Evolutionary conservation across 805 yeast species (phyloP), one percentile per base, ranked within the genome.

Genomic region (Pichia californica): DNA sequence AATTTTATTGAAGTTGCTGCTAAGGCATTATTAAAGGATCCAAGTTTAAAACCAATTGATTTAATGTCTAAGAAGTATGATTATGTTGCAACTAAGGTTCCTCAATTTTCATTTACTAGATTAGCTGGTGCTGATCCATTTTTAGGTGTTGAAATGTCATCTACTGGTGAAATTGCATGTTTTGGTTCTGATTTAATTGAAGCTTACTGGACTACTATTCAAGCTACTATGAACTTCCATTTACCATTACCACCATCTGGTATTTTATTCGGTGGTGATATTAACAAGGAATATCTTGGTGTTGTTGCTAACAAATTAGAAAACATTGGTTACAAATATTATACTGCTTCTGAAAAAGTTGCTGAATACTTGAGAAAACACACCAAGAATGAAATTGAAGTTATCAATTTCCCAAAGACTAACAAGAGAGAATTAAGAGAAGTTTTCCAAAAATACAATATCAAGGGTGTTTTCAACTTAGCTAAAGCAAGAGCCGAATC

Each of bases 111-210:
- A 7, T 93, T 93, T 73, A 89, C 98, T 31, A 82, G 99, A 71
- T 75, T 93, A 59, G 97, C 98, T 16, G 99, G 99, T 53, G 99
- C 99, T 40, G 99, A 93, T 67, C 99, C 99, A 51, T 89, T 86
- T 76, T 74, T 93, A 61, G 99, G 99, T 52, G 99, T 93, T 53
- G 99, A 93, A 71, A 93, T 93, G 99, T 83, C 98, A 7, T 89
- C 98, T 11, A 93, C 99, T 41, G 99, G 99, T 67, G 99, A 93
- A 70, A 85, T 93, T 62, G 99, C 99, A 26, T 86, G 96, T 63
- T 93, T 93, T 62, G 99, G 99, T 56, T 72, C 72, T 49, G 83
- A 87, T 65, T 64, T 83, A 50, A 57, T 75, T 44, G 98, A 93
- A 68, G 96, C 98, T 29, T 93, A 93, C 76, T 93, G 98, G 98